Base-by-base conservation (phyloP, 495 filamentous ascomycete genomes). In the Annulohypoxylon bovei region DNA sequence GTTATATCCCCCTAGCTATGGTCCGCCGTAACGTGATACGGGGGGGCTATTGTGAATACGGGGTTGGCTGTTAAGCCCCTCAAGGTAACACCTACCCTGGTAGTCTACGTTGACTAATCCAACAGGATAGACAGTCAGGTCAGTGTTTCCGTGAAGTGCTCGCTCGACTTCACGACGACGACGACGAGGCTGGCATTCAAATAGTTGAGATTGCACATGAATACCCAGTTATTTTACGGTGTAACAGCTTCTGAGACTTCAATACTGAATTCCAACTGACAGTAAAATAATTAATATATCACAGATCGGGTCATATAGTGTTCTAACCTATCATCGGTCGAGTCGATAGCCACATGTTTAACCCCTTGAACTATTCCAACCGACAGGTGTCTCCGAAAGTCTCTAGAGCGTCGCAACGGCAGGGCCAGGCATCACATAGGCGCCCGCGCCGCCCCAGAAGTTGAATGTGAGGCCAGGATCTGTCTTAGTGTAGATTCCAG, bases 21-120 rank as follows among this genome's bases (percentile, higher is more conserved):
- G n/a, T n/a, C n/a, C n/a, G n/a, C n/a, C n/a, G n/a, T n/a, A n/a
- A n/a, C n/a, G n/a, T n/a, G n/a, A n/a, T n/a, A n/a, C n/a, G n/a
- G n/a, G n/a, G n/a, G n/a, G n/a, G n/a, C n/a, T n/a, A n/a, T n/a
- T n/a, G n/a, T n/a, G n/a, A n/a, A n/a, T n/a, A n/a, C n/a, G n/a
- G n/a, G n/a, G n/a, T n/a, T n/a, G n/a, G n/a, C n/a, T n/a, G n/a
- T n/a, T n/a, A n/a, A n/a, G n/a, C n/a, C n/a, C n/a, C n/a, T n/a
- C n/a, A n/a, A n/a, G n/a, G n/a, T n/a, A n/a, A n/a, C n/a, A n/a
- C n/a, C n/a, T n/a, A n/a, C n/a, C n/a, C n/a, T n/a, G n/a, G n/a
- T 50, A 85, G 84, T 18, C 86, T 85, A n/a, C 83, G 86, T 1
- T 82, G 83, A 50, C 76, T 88, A n/a, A 78, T 86, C 30, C 85